Evolutionary conservation across 164 flowering plant species (phyloP), one percentile per base, ranked within the genome.

Genomic region (Amborella trichopoda): DNA sequence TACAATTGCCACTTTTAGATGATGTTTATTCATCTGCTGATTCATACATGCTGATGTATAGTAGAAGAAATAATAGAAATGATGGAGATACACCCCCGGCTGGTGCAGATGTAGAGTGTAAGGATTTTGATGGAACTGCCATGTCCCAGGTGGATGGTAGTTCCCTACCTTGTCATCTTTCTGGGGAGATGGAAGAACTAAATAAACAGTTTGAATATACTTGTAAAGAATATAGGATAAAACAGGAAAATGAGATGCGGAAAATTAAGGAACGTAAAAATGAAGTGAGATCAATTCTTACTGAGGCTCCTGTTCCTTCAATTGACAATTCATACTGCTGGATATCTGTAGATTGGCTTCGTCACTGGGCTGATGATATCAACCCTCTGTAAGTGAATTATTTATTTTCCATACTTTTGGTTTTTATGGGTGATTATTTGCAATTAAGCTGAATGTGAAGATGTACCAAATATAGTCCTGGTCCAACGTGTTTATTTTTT

Each of bases 1-100:
- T n/a, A n/a, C n/a, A n/a, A n/a, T n/a, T n/a, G n/a, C n/a, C n/a
- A n/a, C n/a, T n/a, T n/a, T n/a, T n/a, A n/a, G n/a, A n/a, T n/a
- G 68, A 77, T 44, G 68, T 55, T 13, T 93, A 74, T 68, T 75
- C 95, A 40, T 93, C 99, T 8, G 46, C 58, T 69, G 96, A 93
- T 78, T 96, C 99, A 27, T 93, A 93, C 58, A 80, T 88, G 96
- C 64, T 93, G 57, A 88, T 83, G 95, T 93, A 88, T 61, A 70
- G 52, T 46, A 76, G 62, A 44, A 74, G 74, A 54, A 42, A 21
- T 25, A 28, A 33, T 30, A 59, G 49, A 27, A 49, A 47, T 22
- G 48, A 45, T 48, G 52, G 36, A 47, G 54, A 52, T 21, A 56
- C 43, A 13, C 34, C 40, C 25, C 22, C 22, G 26, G 13, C 6